A percentile compares a stretch with the other conserved stretches of the same genome.
Conservation (phyloP, 441 rosid genomes). For the Euphorbia neoarborescens region DNA sequence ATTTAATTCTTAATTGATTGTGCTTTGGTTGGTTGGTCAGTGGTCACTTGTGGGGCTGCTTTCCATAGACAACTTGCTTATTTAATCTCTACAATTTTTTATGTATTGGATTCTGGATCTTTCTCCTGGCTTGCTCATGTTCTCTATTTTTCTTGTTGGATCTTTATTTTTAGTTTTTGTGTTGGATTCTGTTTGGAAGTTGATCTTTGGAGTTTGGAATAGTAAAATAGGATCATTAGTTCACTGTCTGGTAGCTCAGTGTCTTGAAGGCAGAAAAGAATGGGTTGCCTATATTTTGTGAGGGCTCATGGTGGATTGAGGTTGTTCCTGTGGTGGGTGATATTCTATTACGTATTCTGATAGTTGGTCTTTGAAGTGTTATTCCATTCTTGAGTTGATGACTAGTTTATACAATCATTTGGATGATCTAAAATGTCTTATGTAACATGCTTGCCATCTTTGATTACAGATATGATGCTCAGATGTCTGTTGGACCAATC, state of each 20-base stretch:
- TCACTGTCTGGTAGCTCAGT: neutral
- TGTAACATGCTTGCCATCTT: constrained; percentile 11
- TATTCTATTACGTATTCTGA: neutral
- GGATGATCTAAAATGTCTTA: neutral
- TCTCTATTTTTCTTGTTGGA: neutral
- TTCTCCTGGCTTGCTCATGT: neutral
- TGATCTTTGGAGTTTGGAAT: constrained; percentile 2
- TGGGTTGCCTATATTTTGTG: neutral
- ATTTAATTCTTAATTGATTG: neutral
- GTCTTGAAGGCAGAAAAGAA: neutral
- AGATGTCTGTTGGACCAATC: constrained; percentile 32
- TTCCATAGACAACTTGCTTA: neutral
- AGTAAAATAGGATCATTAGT: neutral
- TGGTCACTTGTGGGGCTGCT: neutral
- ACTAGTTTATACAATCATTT: neutral
- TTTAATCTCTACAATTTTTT: neutral
- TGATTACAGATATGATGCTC: constrained; percentile 47
- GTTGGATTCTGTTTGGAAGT: neutral
- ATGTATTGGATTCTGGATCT: neutral
- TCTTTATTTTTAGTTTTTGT: neutral
- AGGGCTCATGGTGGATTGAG: neutral
- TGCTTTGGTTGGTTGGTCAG: neutral
- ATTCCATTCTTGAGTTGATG: constrained; percentile 2
- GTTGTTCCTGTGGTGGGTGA: neutral
- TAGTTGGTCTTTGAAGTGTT: neutral